Base-by-base conservation (phyloP, 2,329 filamentous ascomycete species). In the Aureobasidium sp. region DNA sequence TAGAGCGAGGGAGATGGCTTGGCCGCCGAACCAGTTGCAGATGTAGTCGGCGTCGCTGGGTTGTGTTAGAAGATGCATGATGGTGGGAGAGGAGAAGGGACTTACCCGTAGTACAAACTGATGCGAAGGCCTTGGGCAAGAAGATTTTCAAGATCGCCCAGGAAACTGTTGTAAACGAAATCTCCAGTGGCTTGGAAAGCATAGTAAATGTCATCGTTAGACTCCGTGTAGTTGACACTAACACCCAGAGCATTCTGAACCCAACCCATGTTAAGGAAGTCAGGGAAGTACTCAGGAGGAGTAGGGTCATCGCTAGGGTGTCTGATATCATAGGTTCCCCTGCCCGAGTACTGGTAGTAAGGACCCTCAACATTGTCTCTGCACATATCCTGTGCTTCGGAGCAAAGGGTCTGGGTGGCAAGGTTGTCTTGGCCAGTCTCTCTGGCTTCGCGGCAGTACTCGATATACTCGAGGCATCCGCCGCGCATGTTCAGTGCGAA, bases 291-390 rank as follows among this genome's bases (percentile, higher is more conserved):
- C 39, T 73, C 74, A 0, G 84, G 79, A 3, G 88, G 64, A 64
- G 87, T 87, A 0, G 87, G 83, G 68, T 89, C 70, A 36, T 77
- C 58, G 64, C 67, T 72, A 15, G 79, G 76, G 58, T 85, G 81
- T 8, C 85, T 78, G 32, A 89, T 82, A 63, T 88, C 85, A 67
- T 87, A 87, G 8, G 77, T 73, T 55, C 84, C 83, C 30, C 83
- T 78, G 5, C 79, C 80, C 52, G 74, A 73, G 63, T 81, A 81
- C n/a, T 71, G 70, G 54, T 79, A 82, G 73, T 86, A 88, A 0
- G 80, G 78, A 0, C 74, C 70, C 67, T 86, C 77, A 7, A 88
- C 81, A 10, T 83, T 79, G 54, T 78, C 76, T 39, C 81, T 75
- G 70, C 84, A 87, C 70, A 83, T 79, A 37, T 78, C 73, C 2